Base-by-base conservation (phyloP, 176 grass and related monocot genomes). In the Canna indica region DNA sequence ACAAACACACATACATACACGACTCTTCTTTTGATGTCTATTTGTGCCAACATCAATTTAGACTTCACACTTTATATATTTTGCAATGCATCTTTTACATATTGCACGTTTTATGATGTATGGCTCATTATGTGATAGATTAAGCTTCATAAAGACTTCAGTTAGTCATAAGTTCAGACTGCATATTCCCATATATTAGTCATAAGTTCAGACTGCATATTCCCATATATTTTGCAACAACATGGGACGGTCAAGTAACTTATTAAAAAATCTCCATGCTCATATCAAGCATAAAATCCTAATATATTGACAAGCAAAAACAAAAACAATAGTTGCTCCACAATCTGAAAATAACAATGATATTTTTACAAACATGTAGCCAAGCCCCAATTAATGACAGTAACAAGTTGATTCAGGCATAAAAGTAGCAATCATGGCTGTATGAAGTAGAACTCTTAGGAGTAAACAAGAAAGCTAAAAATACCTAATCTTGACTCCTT, bases 401-500 rank as follows among this genome's bases (percentile, higher is more conserved):
- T 7, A 54, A n/a, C 3, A 33, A 33, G 26, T 33, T 15, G 59
- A 17, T 63, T 34, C 26, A 63, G 59, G 3, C 14, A 63, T 63
- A 63, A 63, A 63, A 63, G 18, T 3, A 63, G 59, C 14, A 32
- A 32, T 25, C 29, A 33, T 33, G 59, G 27, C 14, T 18, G 30
- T 15, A 63, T 33, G 53, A 58, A 32, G 30, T 32, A 31, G 7
- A 63, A 20, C 28, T 32, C 11, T 32, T 8, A 26, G 15, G 26
- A 34, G 17, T 3, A 63, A 63, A 63, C 12, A 63, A 63, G 5
- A 34, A 34, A 18, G 5, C 29, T 34, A 14, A 63, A 54, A 20
- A 34, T 63, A 63, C 59, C 59, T 32, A 63, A 7, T 63, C 59
- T 63, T 17, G 59, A 33, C 29, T 34, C 59, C 59, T 33, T 63